Evolutionary conservation across 352 stramenopile genomes (phyloP).

Genomic region (Pythium biforme): DNA sequence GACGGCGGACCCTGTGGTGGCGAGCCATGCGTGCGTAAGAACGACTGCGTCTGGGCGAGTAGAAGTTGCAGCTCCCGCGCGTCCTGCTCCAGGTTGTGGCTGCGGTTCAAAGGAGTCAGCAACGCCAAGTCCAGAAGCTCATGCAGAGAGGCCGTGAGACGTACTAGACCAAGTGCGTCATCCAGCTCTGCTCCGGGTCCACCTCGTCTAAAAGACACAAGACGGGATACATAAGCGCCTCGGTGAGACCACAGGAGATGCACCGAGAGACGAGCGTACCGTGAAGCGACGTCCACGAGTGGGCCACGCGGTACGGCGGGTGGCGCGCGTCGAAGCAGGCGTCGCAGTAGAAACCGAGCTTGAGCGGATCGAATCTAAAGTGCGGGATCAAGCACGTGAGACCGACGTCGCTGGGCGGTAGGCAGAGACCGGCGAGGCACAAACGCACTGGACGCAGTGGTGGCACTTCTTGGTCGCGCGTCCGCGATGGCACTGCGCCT

Average conservation of each 20-base stretch:
- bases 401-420: background rate
- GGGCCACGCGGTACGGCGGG: slow-evolving; percentile 47
- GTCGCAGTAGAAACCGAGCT: slow-evolving; percentile 66
- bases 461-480: slow-evolving; percentile 64
- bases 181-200: slow-evolving; percentile 63
- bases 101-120: slow-evolving; percentile 13
- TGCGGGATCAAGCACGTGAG: background rate
- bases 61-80: slow-evolving; percentile 55
- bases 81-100: slow-evolving; percentile 68
- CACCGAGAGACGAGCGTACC: slow-evolving; percentile 16
- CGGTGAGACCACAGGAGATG: background rate
- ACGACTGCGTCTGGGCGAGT: slow-evolving; percentile 46
- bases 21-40: slow-evolving; percentile 18
- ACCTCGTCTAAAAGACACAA: slow-evolving; percentile 33
- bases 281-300: slow-evolving; percentile 52
- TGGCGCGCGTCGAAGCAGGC: slow-evolving; percentile 58
- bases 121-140: no score
- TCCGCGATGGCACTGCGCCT: slow-evolving; percentile 43
- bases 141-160: background rate
- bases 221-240: background rate
- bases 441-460: slow-evolving; percentile 57
- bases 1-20: background rate
- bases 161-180: slow-evolving; percentile 53
- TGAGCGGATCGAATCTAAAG: slow-evolving; percentile 42
- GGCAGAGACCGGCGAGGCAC: background rate